Percentiles rank a stretch among this genome's conserved stretches.
phyloP scores from a whole-genome alignment of 805 yeast species.

The Ogataea thermomethanolica region DNA sequence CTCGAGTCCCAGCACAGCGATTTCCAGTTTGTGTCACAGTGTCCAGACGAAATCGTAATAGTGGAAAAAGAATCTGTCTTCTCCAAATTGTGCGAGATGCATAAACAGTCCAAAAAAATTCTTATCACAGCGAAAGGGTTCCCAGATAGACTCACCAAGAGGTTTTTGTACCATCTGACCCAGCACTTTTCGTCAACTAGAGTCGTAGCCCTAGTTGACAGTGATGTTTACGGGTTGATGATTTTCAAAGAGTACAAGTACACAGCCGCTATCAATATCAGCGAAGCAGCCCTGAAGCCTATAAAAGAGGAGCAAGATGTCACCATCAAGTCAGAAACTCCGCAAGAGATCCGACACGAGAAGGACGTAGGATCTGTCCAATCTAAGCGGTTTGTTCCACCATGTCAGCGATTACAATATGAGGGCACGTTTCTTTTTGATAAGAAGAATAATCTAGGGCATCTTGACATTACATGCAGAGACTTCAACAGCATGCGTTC shows the following conservation, averaged over 20 bases:
- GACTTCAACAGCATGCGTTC: conserved; percentile 33
- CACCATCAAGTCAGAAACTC: background rate
- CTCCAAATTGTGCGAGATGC: conserved; percentile 28
- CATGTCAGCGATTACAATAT: conserved; percentile 16
- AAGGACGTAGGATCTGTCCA: conserved; percentile 11
- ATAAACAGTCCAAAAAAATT: conserved; percentile 20
- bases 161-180: conserved; percentile 36
- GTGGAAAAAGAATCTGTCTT: conserved; percentile 54
- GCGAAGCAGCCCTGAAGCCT: background rate
- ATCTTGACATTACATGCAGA: conserved; percentile 14
- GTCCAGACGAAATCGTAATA: conserved; percentile 36
- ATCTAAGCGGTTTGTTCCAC: conserved; percentile 9
- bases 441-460: conserved; percentile 11
- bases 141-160: conserved; percentile 55
- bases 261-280: conserved; percentile 10
- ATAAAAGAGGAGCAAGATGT: background rate
- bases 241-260: conserved; percentile 41
- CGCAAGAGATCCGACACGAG: conserved; percentile 2
- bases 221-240: conserved; percentile 61
- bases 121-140: conserved; percentile 64
- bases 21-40: conserved; percentile 9
- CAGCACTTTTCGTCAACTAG: conserved; percentile 28
- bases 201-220: conserved; percentile 51
- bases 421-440: conserved; percentile 20
- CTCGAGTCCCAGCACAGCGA: conserved; percentile 20